Base-by-base conservation (phyloP, 2,329 filamentous ascomycete genomes). In the Sporothrix brunneoviolacea region DNA sequence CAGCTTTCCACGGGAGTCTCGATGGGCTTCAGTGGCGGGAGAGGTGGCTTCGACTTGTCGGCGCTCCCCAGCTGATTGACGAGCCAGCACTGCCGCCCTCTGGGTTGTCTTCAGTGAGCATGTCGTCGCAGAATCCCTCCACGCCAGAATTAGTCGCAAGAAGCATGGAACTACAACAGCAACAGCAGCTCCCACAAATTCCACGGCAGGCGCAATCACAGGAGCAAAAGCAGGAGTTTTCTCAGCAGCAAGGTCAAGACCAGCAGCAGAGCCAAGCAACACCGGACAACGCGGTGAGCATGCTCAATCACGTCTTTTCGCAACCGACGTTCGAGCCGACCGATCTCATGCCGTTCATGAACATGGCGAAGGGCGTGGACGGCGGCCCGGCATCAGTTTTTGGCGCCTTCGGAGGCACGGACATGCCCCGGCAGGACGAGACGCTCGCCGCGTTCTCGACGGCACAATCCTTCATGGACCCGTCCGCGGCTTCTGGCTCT, bases 31-130 rank as follows among this genome's bases (percentile, higher is more conserved):
- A 75, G 55, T 73, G 75, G n/a, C 65, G 71, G 16, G 70, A 76
- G 10, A 69, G 69, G 28, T 82, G 79, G 79, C 69, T 75, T 35
- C 65, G 67, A 37, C 61, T 82, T 8, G 68, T 81, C 51, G 57
- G 59, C 40, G 53, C 59, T 49, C 57, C 61, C 24, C 48, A 61
- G 18, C 37, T 60, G 13, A 52, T 59, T 42, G 36, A 45, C 5
- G 49, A 54, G 21, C 33, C 43, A 2, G 43, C 35, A 1, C 12
- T n/a, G 13, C 33, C 15, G 46, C 22, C 32, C 49, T 2, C 30
- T 51, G 30, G 44, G 24, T 24, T 16, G 18, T 39, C 48, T 1
- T 44, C 40, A 12, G 22, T 44, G 32, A 39, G 28, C 10, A 8
- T 40, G 19, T 38, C 35, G 18, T 22, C 39, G 9, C 40, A 35